A percentile compares a stretch with the other conserved stretches of the same genome.
phyloP scores from a whole-genome alignment of 306 rosid species.

The Citrullus colocynthis region DNA sequence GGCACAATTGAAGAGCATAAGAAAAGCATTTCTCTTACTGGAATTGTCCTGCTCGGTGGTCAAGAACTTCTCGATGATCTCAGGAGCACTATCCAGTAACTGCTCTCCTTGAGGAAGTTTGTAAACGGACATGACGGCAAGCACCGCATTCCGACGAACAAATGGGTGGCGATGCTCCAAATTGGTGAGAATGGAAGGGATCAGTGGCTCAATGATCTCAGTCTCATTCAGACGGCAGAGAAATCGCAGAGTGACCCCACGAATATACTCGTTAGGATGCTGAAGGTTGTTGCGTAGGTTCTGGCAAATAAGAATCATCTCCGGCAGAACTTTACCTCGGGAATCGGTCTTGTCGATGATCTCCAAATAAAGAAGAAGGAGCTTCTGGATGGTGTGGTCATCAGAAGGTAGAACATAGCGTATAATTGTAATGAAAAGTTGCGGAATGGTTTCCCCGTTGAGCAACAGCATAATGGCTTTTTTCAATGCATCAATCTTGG shows the following conservation, averaged over 20 bases:
- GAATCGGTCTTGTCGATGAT: conserved; percentile 90
- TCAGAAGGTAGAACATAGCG: conserved; percentile 91
- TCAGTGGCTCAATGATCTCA: conserved; percentile 80
- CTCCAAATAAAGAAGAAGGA: conserved; percentile 86
- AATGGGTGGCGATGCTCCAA: conserved; percentile 88
- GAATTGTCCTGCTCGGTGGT: conserved; percentile 67
- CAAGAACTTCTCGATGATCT: conserved; percentile 67
- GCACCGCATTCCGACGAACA: conserved; percentile 70
- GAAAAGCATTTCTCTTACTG: conserved; percentile 82
- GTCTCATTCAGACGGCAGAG: conserved; percentile 82
- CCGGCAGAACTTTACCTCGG: conserved; percentile 72
- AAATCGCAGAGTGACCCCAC: conserved; percentile 81
- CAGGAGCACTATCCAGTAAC: conserved; percentile 67
- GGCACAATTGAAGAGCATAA: conserved; percentile 78
- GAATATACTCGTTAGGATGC: conserved; percentile 82
- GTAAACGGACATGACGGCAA: conserved; percentile 78
- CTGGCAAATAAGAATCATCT: conserved; percentile 95
- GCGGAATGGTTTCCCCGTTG: conserved; percentile 84
- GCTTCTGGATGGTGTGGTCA: conserved; percentile 92
- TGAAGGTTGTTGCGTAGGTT: conserved; percentile 91
- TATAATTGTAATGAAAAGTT: conserved; percentile 82
- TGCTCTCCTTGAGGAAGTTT: conserved; percentile 81
- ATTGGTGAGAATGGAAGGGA: conserved; percentile 75
- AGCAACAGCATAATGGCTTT: conserved; percentile 86
- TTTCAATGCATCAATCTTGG: conserved; percentile 76